Evolutionary conservation across 2,329 filamentous ascomycete species (phyloP).

Genomic region (Colletotrichum magnum): DNA sequence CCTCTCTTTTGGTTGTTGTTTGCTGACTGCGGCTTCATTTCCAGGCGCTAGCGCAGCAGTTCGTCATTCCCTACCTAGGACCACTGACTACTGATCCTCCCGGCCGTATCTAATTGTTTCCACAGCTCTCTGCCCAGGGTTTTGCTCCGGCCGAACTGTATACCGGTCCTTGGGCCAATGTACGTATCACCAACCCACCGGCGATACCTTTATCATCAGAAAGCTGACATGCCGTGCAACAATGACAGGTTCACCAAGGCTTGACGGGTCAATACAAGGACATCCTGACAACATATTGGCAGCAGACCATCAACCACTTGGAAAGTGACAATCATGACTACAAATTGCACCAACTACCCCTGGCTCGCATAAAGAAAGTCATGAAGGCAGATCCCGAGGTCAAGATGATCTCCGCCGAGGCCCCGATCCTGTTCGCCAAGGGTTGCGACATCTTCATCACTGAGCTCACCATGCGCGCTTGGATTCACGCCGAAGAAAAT

Average conservation of each 20-base stretch:
- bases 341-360: conserved; percentile 95
- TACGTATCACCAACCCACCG: conserved; percentile 58
- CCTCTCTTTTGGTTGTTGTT: conserved; percentile 44
- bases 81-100: background rate
- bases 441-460: conserved; percentile 99
- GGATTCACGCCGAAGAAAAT: conserved; percentile 99
- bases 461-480: conserved; percentile 98
- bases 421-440: conserved; percentile 97
- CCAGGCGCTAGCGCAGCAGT: conserved; percentile 78
- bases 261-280: conserved; percentile 94
- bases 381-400: conserved; percentile 99
- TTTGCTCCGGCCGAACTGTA: conserved; percentile 95
- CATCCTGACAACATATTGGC: conserved; percentile 98
- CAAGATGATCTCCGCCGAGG: conserved; percentile 99
- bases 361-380: conserved; percentile 99
- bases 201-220: background rate
- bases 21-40: conserved; percentile 28
- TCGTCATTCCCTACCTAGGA: conserved; percentile 52
- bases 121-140: conserved; percentile 85
- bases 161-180: conserved; percentile 95
- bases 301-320: conserved; percentile 96
- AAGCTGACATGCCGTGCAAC: conserved; percentile 6
- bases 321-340: conserved; percentile 98
- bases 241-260: conserved; percentile 91
- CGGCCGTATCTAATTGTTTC: conserved; percentile 10